Percentiles rank a stretch among this genome's conserved stretches.
phyloP scores from a whole-genome alignment of 148 eudicot genomes.

The Silene uniflora region DNA sequence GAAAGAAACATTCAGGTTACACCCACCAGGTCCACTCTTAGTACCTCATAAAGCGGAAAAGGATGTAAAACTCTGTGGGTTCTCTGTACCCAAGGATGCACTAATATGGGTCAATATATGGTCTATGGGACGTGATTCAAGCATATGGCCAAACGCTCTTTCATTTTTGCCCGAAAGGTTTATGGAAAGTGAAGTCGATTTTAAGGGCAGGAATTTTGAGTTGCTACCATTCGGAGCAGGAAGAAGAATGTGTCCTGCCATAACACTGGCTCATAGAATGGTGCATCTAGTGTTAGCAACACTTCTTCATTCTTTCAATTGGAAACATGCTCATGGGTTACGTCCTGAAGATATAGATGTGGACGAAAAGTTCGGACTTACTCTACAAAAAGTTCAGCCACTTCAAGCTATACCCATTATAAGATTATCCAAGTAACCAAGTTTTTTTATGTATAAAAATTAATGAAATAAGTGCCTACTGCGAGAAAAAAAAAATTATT shows the following conservation, averaged over 20 bases:
- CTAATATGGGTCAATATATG: slow-evolving; percentile 37
- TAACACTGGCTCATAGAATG: slow-evolving; percentile 25
- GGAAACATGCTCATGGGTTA: slow-evolving; percentile 26
- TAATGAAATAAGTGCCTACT: too few relatives aligned
- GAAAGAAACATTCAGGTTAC: slow-evolving; percentile 30
- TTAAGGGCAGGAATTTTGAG: slow-evolving; percentile 26
- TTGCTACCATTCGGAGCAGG: slow-evolving; percentile 30
- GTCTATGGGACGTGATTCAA: slow-evolving; percentile 27
- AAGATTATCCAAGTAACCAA: not conserved
- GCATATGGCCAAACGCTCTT: slow-evolving; percentile 20
- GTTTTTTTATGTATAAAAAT: too few relatives aligned
- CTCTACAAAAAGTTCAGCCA: slow-evolving; percentile 23
- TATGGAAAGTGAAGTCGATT: slow-evolving; percentile 2
- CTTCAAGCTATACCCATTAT: slow-evolving; percentile 15
- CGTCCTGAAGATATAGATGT: slow-evolving; percentile 22
- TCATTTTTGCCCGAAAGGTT: slow-evolving; percentile 34
- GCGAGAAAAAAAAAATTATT: too few relatives aligned
- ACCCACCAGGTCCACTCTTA: slow-evolving; percentile 30
- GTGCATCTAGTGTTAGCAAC: slow-evolving; percentile 24
- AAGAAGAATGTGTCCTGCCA: slow-evolving; percentile 26
- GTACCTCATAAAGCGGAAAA: slow-evolving; percentile 29
- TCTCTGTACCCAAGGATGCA: slow-evolving; percentile 26
- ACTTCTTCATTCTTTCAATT: slow-evolving; percentile 29
- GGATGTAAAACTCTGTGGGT: slow-evolving; percentile 23
- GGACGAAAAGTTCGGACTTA: slow-evolving; percentile 28